Evolutionary conservation across 1,139 yeast genomes (phyloP), one percentile per base, ranked within the genome.

Genomic region (Kodamaea arcana): DNA sequence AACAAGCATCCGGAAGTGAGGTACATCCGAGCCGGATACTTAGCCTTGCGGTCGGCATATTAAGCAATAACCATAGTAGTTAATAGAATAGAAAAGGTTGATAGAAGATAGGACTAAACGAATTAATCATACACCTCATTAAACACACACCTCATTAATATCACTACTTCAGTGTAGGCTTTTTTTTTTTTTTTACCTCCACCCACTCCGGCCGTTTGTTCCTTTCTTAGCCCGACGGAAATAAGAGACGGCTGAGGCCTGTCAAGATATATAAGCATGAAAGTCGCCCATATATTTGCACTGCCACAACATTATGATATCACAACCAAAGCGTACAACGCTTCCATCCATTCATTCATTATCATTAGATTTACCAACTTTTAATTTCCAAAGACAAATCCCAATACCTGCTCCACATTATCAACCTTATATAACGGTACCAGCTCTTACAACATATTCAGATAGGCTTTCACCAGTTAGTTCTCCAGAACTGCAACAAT

Each of bases 311-410:
- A 18, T 9, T 9, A 18, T 18, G 22, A 18, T 18, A 18, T 18
- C 22, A 6, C 22, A 18, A 11, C 36, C 39, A 12, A 34, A 37
- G 28, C 34, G 41, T 22, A 37, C 41, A 3, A 37, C 41, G 15
- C 26, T 37, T 15, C 67, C 67, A 9, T 53, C 61, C 31, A 58
- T 61, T 32, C 60, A 55, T 32, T 48, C 58, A 22, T 52, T 59
- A 36, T 53, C 46, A 42, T 53, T 59, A 49, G 60, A 56, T 28
- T 43, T 57, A 34, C 60, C 60, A 7, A 37, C 39, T 15, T 33
- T 36, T 18, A 37, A 34, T 30, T 35, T 18, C 24, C 45, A 29
- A 13, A 31, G 32, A 27, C 24, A 29, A 27, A 24, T 32, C 15
- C 40, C 41, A 15, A 29, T 35, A 13, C 40, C 44, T n/a, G 33